phyloP scores from a whole-genome alignment of 2,329 filamentous ascomycete species.

The Calonectria pteridis region DNA sequence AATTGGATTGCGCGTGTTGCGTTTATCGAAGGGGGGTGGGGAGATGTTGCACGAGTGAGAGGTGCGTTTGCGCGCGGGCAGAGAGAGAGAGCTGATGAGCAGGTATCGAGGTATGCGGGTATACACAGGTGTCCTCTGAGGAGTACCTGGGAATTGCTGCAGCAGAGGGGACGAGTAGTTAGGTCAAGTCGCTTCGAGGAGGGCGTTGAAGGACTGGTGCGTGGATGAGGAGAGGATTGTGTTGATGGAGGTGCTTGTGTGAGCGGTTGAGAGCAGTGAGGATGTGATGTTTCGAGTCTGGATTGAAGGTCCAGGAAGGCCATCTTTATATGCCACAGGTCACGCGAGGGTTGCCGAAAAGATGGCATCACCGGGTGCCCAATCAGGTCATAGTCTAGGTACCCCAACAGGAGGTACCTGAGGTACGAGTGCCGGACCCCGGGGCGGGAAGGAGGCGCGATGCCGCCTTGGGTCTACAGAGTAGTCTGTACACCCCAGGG shows the following conservation, averaged over 20 bases:
- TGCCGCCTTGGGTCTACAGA: conserved; percentile 3
- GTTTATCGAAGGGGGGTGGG: conserved; percentile 13
- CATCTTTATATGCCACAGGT: conserved; percentile 44
- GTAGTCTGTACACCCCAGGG: not conserved
- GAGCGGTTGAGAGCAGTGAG: conserved; percentile 12
- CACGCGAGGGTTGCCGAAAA: conserved; percentile 40
- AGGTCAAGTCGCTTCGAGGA: conserved; percentile 4
- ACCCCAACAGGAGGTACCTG: conserved; percentile 22
- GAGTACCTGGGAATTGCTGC: not conserved
- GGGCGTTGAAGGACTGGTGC: not conserved
- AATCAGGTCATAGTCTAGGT: conserved; percentile 44
- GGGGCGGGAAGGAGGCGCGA: conserved; percentile 21
- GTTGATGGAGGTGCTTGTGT: not conserved
- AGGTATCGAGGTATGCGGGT: conserved; percentile 7
- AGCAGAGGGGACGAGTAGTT: not conserved
- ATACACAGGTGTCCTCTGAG: not conserved
- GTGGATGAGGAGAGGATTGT: conserved; percentile 1
- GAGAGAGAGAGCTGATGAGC: conserved; percentile 11
- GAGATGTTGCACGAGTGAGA: conserved; percentile 1
- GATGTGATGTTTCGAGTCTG: conserved; percentile 18
- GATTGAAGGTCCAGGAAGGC: conserved; percentile 28
- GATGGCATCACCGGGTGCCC: conserved; percentile 45
- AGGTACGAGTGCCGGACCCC: conserved; percentile 24
- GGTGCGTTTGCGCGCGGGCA: not conserved
- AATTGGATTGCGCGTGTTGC: conserved; percentile 8